Evolutionary conservation across 2,329 filamentous ascomycete genomes (phyloP), one percentile per base, ranked within the genome.

Genomic region (Diaporthe humulicola): DNA sequence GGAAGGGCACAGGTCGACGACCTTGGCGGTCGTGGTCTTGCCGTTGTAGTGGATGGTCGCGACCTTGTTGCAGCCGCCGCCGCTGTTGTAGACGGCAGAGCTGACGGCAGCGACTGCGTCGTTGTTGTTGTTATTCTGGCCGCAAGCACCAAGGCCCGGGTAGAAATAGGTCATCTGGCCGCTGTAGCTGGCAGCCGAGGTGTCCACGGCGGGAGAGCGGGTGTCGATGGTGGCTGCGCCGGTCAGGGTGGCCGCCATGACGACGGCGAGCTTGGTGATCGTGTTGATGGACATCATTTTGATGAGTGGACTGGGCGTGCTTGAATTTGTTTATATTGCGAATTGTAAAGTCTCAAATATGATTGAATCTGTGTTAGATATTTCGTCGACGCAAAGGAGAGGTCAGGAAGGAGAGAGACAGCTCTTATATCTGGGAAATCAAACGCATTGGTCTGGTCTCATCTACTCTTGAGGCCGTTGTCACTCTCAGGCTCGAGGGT

Each of bases 121-220:
- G 30, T 7, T 38, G 30, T 17, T 8, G 12, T 3, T 15, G 45
- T 45, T 52, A 1, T 5, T 36, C 30, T 33, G 6, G 6, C 64
- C 64, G 14, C 64, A 67, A 45, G 64, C 64, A 8, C 64, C 48
- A 1, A n/a, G 42, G 22, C 64, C 48, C 7, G 64, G 45, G 45
- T 36, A 10, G 33, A 19, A 67, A 15, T 28, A 67, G 42, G 64
- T 67, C 64, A 67, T 67, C 4, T 67, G 17, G 22, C 64, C 64
- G 45, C 33, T 36, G 45, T 52, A 38, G 45, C 30, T 25, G 30
- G 45, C 30, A 3, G 19, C 28, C 9, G 28, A 5, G 28, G 60
- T 19, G 4, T 64, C 17, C 9, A 8, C 58, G 17, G 36, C 40
- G 8, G 40, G n/a, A 28, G 60, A n/a, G 12, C 57, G 57, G 12